Evolutionary conservation across 768 basidiomycete species (phyloP).

Genomic region (Dacryopinax primogenitus): DNA sequence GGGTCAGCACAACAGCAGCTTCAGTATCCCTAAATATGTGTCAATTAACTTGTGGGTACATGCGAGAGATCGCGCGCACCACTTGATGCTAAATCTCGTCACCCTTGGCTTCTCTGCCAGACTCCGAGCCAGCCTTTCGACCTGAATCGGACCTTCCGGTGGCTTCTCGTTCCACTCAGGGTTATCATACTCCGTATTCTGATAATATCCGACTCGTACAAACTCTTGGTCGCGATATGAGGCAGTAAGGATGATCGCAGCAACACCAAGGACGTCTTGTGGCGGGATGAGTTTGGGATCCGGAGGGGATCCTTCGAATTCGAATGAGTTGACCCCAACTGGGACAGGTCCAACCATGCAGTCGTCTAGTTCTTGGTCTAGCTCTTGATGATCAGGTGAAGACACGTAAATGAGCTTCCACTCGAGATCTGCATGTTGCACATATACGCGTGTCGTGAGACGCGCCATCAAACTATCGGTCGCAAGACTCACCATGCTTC

Average conservation of each 20-base stretch:
- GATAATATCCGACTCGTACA: constrained; percentile 98
- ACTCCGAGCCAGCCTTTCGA: constrained; percentile 72
- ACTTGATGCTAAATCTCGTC: constrained; percentile 46
- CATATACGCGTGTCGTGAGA: not conserved
- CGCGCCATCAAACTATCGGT: too few relatives aligned
- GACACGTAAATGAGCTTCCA: constrained; percentile 98
- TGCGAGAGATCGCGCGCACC: constrained; percentile 18
- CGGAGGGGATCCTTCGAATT: constrained; percentile 82
- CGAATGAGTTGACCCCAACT: constrained; percentile 91
- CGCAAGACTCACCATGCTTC: constrained; percentile 74
- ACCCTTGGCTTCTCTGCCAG: constrained; percentile 87
- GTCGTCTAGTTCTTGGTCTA: constrained; percentile 94
- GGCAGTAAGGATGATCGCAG: constrained; percentile 92
- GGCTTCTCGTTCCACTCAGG: constrained; percentile 75
- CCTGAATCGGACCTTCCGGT: constrained; percentile 47
- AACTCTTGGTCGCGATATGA: constrained; percentile 96
- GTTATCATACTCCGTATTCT: constrained; percentile 96
- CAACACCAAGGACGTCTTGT: constrained; percentile 88
- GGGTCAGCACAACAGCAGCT: not conserved
- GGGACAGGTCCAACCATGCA: constrained; percentile 97
- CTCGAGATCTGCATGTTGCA: constrained; percentile 68
- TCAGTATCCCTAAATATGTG: not conserved
- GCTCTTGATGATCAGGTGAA: constrained; percentile 76
- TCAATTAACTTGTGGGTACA: not conserved
- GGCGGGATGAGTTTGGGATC: constrained; percentile 71